Evolutionary conservation across 257 asterid species (phyloP), one percentile per base, ranked within the genome.

Genomic region (Pogostemon cablin): DNA sequence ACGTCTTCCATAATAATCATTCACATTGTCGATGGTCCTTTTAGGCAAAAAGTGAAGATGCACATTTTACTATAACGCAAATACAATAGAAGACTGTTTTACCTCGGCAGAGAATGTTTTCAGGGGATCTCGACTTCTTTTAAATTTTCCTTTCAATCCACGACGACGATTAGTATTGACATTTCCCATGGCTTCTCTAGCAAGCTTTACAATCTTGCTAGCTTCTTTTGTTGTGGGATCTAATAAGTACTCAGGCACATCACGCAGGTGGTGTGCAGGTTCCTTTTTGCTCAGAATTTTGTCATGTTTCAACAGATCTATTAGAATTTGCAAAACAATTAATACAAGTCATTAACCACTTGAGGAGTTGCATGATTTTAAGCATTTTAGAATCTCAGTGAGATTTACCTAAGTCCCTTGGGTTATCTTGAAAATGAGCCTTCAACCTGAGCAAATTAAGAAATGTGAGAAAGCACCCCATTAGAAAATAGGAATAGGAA

Each of bases 201-300:
- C 84, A 49, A 95, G 95, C 86, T 92, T 87, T 46, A 95, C 88
- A 61, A 95, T 86, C 88, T 90, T 91, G 90, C 91, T 86, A 76
- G 97, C 99, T 83, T 95, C 98, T 79, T 90, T 89, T 59, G 98
- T 95, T 49, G 95, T 83, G 50, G 95, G 92, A 78, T 91, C 98
- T 85, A 91, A 50, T 35, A 95, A 85, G 85, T 95, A 95, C 53
- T 88, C 96, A 0, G 99, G 99, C 71, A 95, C 93, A 60, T 78
- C 79, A 6, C 90, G 93, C 59, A 95, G 79, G 79, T 91, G 98
- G 8, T 81, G 74, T n/a, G 98, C 83, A 8, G 97, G 96, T 20
- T 83, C 90, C 75, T 86, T 88, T 84, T 87, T 91, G 74, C 98
- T 91, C 79, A 91, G 81, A 72, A 74, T 72, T 80, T 86, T 91